phyloP scores from a whole-genome alignment of 108 stramenopile species.

The Epithemia pelagica region DNA sequence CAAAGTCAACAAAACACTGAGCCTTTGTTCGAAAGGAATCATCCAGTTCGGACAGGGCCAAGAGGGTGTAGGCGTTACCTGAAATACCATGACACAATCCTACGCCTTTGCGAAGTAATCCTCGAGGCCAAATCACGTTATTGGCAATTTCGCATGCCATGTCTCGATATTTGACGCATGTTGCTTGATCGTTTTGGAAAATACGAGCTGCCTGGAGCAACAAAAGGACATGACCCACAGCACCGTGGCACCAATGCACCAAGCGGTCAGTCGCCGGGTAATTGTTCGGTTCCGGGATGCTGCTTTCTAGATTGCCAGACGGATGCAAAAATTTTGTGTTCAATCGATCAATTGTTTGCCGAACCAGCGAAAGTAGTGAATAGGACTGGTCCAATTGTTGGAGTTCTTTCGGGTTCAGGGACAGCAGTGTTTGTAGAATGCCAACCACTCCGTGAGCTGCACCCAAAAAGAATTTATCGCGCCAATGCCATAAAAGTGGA shows the following conservation, averaged over 20 bases:
- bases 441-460: conserved; percentile 66
- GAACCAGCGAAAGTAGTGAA: conserved; percentile 19
- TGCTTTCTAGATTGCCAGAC: conserved; percentile 48
- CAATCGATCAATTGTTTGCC: conserved; percentile 28
- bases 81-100: conserved; percentile 71
- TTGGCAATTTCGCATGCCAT: conserved; percentile 35
- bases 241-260: conserved; percentile 77
- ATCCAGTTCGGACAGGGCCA: conserved; percentile 21
- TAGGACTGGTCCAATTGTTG: conserved; percentile 18
- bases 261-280: conserved; percentile 22
- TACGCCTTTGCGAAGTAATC: conserved; percentile 52
- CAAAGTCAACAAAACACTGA: conserved; percentile 24
- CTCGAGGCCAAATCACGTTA: conserved; percentile 45
- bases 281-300: conserved; percentile 12
- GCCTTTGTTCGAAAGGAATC: conserved; percentile 25
- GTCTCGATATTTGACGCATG: conserved; percentile 26
- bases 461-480: conserved; percentile 58
- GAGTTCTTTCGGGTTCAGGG: conserved; percentile 26
- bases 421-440: conserved; percentile 48
- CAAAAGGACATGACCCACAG: conserved; percentile 51
- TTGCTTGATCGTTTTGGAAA: conserved; percentile 12
- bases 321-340: conserved; percentile 12
- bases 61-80: conserved; percentile 63
- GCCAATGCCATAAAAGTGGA: conserved; percentile 52
- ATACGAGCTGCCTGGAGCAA: conserved; percentile 48